A percentile compares a stretch with the other conserved stretches of the same genome.
Conservation (phyloP, 371 early-diverging fungal genomes). For the Dichotomocladium elegans region DNA sequence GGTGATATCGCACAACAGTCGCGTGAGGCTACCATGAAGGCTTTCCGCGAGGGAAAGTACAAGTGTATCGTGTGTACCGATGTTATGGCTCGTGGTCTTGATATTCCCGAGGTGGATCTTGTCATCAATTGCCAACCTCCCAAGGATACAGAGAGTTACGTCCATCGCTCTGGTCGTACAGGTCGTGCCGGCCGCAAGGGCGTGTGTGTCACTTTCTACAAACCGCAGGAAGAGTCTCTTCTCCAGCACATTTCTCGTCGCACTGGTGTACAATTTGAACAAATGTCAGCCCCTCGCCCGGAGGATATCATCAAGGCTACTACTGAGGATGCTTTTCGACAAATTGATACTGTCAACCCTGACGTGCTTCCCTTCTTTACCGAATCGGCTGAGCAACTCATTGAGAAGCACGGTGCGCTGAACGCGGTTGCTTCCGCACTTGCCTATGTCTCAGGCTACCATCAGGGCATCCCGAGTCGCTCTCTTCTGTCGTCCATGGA, state of each 20-base stretch:
- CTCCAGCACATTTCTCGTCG: conserved; percentile 68
- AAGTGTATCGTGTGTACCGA: conserved; percentile 90
- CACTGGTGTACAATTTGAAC: conserved; percentile 78
- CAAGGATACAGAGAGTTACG: conserved; percentile 89
- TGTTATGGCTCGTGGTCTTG: conserved; percentile 96
- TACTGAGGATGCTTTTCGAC: conserved; percentile 68
- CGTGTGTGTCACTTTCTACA: conserved; percentile 89
- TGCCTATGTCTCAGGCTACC: conserved; percentile 82
- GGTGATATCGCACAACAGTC: conserved; percentile 92
- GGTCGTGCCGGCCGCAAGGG: conserved; percentile 95
- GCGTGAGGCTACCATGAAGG: conserved; percentile 83
- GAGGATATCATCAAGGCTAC: conserved; percentile 81
- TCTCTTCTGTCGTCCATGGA: conserved; percentile 80
- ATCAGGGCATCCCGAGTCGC: conserved; percentile 74
- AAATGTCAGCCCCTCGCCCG: conserved; percentile 83
- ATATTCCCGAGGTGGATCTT: conserved; percentile 96
- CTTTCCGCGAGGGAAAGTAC: conserved; percentile 85
- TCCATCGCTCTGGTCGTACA: conserved; percentile 98
- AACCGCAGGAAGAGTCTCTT: conserved; percentile 77
- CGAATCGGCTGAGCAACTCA: conserved; percentile 66
- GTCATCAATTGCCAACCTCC: conserved; percentile 98
- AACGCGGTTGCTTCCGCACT: conserved; percentile 80
- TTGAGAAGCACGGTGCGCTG: conserved; percentile 59
- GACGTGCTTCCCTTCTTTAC: conserved; percentile 75
- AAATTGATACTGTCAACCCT: conserved; percentile 65